phyloP scores from a whole-genome alignment of 1,284 basidiomycete species.

The Heterobasidion parviporum region DNA sequence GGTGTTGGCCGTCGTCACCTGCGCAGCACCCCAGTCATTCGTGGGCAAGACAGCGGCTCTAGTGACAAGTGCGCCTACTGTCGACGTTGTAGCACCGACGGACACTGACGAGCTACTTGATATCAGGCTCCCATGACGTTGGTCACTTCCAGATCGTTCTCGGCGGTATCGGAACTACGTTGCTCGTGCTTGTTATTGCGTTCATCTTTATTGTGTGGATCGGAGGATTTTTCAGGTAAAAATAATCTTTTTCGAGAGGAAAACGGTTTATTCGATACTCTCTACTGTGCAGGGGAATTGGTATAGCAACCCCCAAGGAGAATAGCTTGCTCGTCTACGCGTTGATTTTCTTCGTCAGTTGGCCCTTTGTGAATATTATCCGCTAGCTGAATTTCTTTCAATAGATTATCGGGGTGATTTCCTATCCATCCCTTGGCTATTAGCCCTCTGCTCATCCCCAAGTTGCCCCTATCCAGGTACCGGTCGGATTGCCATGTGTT shows the following conservation, averaged over 20 bases:
- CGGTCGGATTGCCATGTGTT: conserved; percentile 40
- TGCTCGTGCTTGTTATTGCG: conserved; percentile 39
- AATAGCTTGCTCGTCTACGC: conserved; percentile 44
- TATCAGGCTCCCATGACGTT: conserved; percentile 9
- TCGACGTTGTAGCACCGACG: background rate
- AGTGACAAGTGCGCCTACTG: conserved; percentile 22
- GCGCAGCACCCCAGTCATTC: conserved; percentile 34
- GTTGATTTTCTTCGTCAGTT: conserved; percentile 26
- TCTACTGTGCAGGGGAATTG: conserved; percentile 11
- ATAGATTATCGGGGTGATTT: conserved; percentile 33
- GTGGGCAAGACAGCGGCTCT: conserved; percentile 40
- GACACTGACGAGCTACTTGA: too few species aligned
- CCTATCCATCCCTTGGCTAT: too few species aligned
- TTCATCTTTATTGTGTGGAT: conserved; percentile 41
- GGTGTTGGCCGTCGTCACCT: conserved; percentile 26
- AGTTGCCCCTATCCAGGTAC: conserved; percentile 16
- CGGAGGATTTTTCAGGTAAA: conserved; percentile 36
- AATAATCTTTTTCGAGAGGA: background rate
- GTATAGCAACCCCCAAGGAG: conserved; percentile 33
- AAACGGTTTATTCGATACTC: background rate
- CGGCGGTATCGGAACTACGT: conserved; percentile 35
- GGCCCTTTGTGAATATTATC: background rate
- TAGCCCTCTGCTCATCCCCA: too few species aligned
- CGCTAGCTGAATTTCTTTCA: background rate
- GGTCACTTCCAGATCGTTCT: conserved; percentile 47